Conservation (phyloP, 805 yeast genomes). For the Cyberlindnera euphorbiiphila region DNA sequence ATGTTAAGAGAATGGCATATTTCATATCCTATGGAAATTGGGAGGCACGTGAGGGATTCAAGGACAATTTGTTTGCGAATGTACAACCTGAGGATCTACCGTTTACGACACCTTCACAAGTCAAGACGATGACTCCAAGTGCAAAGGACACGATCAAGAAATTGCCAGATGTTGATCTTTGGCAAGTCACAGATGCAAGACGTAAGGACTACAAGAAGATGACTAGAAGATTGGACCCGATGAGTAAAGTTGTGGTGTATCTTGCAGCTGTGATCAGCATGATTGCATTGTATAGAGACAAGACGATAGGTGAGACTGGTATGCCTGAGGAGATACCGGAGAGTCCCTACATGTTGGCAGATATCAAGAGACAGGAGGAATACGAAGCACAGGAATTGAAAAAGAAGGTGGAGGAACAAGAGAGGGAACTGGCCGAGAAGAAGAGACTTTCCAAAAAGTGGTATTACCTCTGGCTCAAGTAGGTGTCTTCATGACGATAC, state of each 20-base stretch:
- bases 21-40: slow-evolving; percentile 66
- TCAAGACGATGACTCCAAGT: slow-evolving; percentile 17
- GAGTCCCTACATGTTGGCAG: slow-evolving; percentile 35
- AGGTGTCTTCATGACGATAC: too few species aligned
- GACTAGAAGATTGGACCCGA: slow-evolving; percentile 50
- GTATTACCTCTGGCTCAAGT: slow-evolving; percentile 29
- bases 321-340: slow-evolving; percentile 36
- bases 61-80: slow-evolving; percentile 39
- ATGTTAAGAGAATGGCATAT: slow-evolving; percentile 54
- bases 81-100: slow-evolving; percentile 59
- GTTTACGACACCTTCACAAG: slow-evolving; percentile 40
- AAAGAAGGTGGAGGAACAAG: slow-evolving; percentile 8
- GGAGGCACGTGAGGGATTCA: slow-evolving; percentile 62
- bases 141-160: slow-evolving; percentile 25
- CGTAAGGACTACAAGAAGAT: slow-evolving; percentile 41
- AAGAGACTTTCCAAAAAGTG: slow-evolving; percentile 17
- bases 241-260: slow-evolving; percentile 51
- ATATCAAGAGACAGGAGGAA: slow-evolving; percentile 29
- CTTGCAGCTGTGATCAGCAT: slow-evolving; percentile 43
- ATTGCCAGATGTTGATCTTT: slow-evolving; percentile 37
- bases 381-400: slow-evolving; percentile 15
- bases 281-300: slow-evolving; percentile 55
- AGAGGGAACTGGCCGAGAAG: background rate
- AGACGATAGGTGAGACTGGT: slow-evolving; percentile 40
- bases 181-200: slow-evolving; percentile 42